Percentiles rank a stretch among this genome's conserved stretches.
Conservation (phyloP, 1,284 basidiomycete genomes). For the Cronartium ribicola region DNA sequence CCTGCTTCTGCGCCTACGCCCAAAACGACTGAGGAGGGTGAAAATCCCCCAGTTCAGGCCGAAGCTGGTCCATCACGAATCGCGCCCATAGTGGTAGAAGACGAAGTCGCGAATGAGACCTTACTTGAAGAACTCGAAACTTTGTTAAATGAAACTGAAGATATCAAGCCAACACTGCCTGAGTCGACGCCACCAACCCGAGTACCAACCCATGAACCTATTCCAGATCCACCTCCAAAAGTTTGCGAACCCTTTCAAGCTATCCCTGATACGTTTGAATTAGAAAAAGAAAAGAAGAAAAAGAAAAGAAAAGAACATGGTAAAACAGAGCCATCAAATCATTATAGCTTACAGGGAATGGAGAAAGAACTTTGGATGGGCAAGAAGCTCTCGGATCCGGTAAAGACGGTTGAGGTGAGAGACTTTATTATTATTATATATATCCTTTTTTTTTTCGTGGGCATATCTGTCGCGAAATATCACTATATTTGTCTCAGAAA, state of each 20-base stretch:
- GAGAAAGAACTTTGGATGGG: slow-evolving; percentile 51
- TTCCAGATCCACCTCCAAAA: background rate
- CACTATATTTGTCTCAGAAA: background rate
- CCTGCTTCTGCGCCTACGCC: background rate
- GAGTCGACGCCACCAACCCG: background rate
- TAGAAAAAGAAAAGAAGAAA: background rate
- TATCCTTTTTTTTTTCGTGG: slow-evolving; percentile 29
- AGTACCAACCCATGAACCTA: background rate
- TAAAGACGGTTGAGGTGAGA: slow-evolving; percentile 57
- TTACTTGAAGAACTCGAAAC: slow-evolving; percentile 30
- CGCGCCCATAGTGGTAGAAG: background rate
- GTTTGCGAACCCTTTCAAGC: background rate
- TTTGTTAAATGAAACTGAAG: slow-evolving; percentile 17
- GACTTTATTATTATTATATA: background rate
- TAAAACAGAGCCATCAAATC: background rate
- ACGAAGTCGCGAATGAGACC: slow-evolving; percentile 8
- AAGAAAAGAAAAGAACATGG: background rate
- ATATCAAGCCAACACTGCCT: slow-evolving; percentile 25
- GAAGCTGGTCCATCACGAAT: background rate
- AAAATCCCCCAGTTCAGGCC: background rate
- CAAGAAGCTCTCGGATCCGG: slow-evolving; percentile 54
- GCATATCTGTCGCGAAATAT: background rate
- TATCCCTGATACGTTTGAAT: background rate
- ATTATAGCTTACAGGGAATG: slow-evolving; percentile 44
- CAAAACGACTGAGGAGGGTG: background rate